phyloP scores from a whole-genome alignment of 2,329 filamentous ascomycete genomes.

The Fusarium guadeloupense region DNA sequence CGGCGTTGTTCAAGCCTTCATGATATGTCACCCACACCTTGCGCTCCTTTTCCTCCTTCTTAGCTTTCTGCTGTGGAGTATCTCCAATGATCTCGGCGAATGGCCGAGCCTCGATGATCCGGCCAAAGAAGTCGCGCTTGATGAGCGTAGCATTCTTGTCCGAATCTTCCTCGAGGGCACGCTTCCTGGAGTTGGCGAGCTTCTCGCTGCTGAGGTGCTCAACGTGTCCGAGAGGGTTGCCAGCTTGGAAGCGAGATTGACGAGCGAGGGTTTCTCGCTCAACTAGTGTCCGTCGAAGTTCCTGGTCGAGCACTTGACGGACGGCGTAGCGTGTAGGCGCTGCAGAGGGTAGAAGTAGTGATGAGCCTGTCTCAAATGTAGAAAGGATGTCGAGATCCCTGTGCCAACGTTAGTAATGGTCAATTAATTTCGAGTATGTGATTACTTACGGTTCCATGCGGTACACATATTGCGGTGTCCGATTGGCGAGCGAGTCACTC shows the following conservation, averaged over 20 bases:
- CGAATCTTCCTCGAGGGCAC: slow-evolving; percentile 46
- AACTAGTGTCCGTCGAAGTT: slow-evolving; percentile 78
- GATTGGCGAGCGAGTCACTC: slow-evolving; percentile 65
- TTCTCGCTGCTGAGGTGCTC: slow-evolving; percentile 50
- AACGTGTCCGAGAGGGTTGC: slow-evolving; percentile 42
- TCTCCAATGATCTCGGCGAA: slow-evolving; percentile 55
- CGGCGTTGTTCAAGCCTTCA: slow-evolving; percentile 91
- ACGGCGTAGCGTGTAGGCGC: slow-evolving; percentile 90
- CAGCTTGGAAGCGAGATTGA: slow-evolving; percentile 71
- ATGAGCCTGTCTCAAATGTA: slow-evolving; percentile 74
- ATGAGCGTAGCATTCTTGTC: slow-evolving; percentile 53
- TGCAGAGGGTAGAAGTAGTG: slow-evolving; percentile 64
- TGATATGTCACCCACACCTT: slow-evolving; percentile 89
- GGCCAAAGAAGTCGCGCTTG: slow-evolving; percentile 88
- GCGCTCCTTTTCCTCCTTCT: slow-evolving; percentile 55
- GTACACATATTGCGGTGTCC: slow-evolving; percentile 81
- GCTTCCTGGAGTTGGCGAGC: slow-evolving; percentile 46
- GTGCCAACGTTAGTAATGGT: slow-evolving; percentile 15
- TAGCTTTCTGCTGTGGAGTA: slow-evolving; percentile 44
- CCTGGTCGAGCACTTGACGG: slow-evolving; percentile 90
- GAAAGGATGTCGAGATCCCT: slow-evolving; percentile 80
- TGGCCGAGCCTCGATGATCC: slow-evolving; percentile 64
- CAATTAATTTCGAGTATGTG: background rate
- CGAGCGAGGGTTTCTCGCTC: slow-evolving; percentile 72
- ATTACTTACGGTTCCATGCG: slow-evolving; percentile 88